These are phyloP conservation scores for Lepiota subincarnata DNA, from an alignment of 768 basidiomycete species.

Conservation along the genomic window DNA sequence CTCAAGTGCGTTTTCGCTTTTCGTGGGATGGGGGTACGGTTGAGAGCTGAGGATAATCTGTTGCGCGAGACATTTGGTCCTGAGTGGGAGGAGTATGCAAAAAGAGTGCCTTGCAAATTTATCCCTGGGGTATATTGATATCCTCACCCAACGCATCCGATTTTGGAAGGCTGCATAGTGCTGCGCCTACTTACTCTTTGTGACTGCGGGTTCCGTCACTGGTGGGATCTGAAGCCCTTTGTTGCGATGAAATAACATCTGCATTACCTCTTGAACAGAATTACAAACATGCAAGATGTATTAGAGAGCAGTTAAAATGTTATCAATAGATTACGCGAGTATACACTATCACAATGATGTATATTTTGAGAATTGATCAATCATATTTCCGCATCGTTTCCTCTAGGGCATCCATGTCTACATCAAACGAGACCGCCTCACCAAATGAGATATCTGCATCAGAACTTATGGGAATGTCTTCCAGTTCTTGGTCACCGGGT, in stretches of 20 bases:
- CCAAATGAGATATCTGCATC: conserved; percentile 28
- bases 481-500: not conserved
- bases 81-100: conserved; percentile 33
- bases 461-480: not conserved
- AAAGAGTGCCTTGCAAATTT: conserved; percentile 32
- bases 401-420: conserved; percentile 28
- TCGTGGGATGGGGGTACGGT: conserved; percentile 26
- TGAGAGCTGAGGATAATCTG: conserved; percentile 32
- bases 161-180: too few species aligned
- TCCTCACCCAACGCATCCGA: too few species aligned
- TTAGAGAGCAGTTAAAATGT: not conserved
- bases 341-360: not conserved
- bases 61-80: conserved; percentile 31
- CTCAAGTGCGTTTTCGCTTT: conserved; percentile 31
- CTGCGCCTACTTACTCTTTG: too few species aligned
- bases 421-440: not conserved
- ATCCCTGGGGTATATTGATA: conserved; percentile 31
- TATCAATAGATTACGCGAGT: not conserved
- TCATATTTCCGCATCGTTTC: conserved; percentile 30
- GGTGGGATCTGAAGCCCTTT: too few species aligned
- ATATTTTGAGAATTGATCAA: conserved; percentile 13
- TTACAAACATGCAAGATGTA: not conserved
- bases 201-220: too few species aligned
- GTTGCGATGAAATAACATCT: not conserved
- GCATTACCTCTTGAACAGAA: conserved; percentile 1